Evolutionary conservation across 106 monocot genomes (phyloP).

Genomic region (Allium sativum): DNA sequence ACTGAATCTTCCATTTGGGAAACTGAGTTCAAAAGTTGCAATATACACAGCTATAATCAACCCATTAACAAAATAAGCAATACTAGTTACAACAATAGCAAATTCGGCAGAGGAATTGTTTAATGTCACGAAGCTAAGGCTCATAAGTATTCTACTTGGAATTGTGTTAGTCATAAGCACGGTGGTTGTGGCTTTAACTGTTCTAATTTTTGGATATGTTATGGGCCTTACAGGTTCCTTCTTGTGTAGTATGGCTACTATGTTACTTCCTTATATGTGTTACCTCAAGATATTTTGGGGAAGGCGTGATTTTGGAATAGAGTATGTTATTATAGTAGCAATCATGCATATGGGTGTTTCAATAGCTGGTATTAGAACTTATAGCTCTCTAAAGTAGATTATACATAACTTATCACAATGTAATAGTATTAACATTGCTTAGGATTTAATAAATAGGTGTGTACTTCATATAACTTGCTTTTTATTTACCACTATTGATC

Average conservation of each 20-base stretch:
- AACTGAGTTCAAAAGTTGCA: conserved; percentile 52
- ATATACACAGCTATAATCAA: conserved; percentile 75
- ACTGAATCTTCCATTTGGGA: conserved; percentile 47
- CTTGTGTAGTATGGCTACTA: conserved; percentile 24
- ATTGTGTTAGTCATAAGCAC: conserved; percentile 32
- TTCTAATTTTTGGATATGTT: conserved; percentile 40
- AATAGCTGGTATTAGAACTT: conserved; percentile 50
- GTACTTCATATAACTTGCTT: no score
- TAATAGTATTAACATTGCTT: no score
- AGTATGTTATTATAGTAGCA: conserved; percentile 18
- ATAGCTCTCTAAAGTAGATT: conserved; percentile 45
- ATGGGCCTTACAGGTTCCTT: conserved; percentile 40
- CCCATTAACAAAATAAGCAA: conserved; percentile 67
- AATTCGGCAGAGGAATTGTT: conserved; percentile 35
- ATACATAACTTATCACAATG: conserved; percentile 27
- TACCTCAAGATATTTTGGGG: conserved; percentile 66
- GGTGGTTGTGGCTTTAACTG: conserved; percentile 15
- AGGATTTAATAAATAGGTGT: no score
- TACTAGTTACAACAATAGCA: conserved; percentile 33
- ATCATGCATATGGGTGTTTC: conserved; percentile 36
- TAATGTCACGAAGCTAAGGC: conserved; percentile 18
- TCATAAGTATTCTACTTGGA: conserved; percentile 15
- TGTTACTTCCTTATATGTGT: conserved; percentile 50
- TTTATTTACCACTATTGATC: no score
- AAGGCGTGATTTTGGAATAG: conserved; percentile 11